phyloP scores from a whole-genome alignment of 164 flowering plant species.

The Cinnamomum micranthum region DNA sequence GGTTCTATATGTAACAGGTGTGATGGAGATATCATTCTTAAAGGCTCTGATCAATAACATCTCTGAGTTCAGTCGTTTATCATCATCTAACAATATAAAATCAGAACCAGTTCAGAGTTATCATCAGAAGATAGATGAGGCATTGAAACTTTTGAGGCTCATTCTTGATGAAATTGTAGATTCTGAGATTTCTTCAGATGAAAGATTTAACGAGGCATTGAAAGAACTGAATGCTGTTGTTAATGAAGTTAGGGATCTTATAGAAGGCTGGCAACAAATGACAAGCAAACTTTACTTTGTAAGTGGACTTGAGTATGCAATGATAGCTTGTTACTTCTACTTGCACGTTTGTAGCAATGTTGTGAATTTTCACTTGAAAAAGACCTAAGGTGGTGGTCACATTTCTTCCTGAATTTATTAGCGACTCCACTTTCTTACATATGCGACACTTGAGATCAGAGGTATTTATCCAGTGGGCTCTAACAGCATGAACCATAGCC shows the following conservation, averaged over 20 bases:
- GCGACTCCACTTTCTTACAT: neutral
- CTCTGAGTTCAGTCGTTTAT: conserved; percentile 40
- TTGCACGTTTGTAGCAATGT: neutral
- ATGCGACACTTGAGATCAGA: neutral
- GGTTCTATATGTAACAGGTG: conserved; percentile 34
- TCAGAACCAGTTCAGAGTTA: conserved; percentile 52
- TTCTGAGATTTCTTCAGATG: conserved; percentile 49
- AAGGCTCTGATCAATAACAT: conserved; percentile 58
- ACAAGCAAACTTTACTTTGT: conserved; percentile 81
- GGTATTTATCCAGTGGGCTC: neutral
- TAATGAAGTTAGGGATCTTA: conserved; percentile 51
- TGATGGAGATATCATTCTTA: conserved; percentile 74
- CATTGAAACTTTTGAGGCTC: conserved; percentile 60
- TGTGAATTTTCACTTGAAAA: neutral
- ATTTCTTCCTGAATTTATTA: no score
- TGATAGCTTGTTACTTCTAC: neutral
- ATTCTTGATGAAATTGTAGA: conserved; percentile 56
- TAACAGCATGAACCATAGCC: neutral
- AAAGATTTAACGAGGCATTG: conserved; percentile 40
- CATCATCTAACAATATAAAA: conserved; percentile 40
- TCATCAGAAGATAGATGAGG: conserved; percentile 56
- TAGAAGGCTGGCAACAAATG: conserved; percentile 68
- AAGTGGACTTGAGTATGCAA: conserved; percentile 24
- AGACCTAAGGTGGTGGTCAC: neutral
- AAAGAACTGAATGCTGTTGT: conserved; percentile 53